phyloP scores from a whole-genome alignment of 2,329 filamentous ascomycete species.

The Biscogniauxia marginata region DNA sequence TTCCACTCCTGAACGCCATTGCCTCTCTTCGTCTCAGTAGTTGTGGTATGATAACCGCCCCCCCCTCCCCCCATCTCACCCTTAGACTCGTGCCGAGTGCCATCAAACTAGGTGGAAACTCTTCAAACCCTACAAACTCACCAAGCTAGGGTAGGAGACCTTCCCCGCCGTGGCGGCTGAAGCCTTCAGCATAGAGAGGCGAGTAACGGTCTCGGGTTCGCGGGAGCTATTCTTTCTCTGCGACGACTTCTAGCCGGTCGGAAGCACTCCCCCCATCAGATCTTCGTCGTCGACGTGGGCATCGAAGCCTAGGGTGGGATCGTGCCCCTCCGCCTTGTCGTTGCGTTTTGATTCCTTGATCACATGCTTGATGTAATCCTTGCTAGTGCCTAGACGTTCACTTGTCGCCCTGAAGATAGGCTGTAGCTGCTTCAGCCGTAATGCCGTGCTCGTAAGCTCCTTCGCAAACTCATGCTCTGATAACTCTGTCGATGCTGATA shows the following conservation, averaged over 20 bases:
- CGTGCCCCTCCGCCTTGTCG: conserved; percentile 38
- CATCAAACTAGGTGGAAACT: no score
- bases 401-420: conserved; percentile 51
- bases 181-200: no score
- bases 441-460: conserved; percentile 43
- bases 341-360: conserved; percentile 46
- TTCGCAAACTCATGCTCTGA: conserved; percentile 51
- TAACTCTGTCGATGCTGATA: conserved; percentile 40
- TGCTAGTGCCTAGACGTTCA: conserved; percentile 53
- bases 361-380: conserved; percentile 53
- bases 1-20: no score
- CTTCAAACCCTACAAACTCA: no score
- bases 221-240: background rate
- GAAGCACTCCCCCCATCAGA: conserved; percentile 50
- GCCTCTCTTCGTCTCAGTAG: no score
- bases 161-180: no score
- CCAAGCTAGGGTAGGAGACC: no score
- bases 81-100: no score
- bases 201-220: no score
- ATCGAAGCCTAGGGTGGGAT: conserved; percentile 41
- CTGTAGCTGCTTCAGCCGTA: conserved; percentile 44
- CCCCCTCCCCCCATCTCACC: no score
- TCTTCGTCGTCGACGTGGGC: conserved; percentile 58
- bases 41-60: no score
- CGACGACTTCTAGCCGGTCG: conserved; percentile 12